phyloP scores from a whole-genome alignment of 768 basidiomycete genomes.

The Lactarius hatsudake region DNA sequence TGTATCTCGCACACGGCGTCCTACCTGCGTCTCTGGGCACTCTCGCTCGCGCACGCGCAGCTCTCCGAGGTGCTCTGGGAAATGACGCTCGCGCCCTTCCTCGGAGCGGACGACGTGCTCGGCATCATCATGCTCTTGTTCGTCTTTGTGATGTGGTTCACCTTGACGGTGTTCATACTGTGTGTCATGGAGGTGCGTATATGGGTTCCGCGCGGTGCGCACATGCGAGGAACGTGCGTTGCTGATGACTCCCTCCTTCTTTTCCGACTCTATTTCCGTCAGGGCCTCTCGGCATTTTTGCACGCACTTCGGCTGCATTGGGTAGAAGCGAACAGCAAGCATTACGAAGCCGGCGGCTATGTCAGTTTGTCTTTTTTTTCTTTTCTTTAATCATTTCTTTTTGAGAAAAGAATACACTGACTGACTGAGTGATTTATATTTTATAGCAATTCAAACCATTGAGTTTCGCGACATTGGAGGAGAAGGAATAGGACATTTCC shows the following conservation, averaged over 20 bases:
- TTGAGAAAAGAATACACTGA: background rate
- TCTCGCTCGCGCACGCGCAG: conserved; percentile 97
- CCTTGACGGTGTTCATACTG: conserved; percentile 68
- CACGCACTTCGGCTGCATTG: conserved; percentile 96
- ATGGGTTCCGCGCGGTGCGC: background rate
- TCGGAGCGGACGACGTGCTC: conserved; percentile 63
- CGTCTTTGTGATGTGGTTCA: conserved; percentile 72
- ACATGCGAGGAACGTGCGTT: conserved; percentile 25
- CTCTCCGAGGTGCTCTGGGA: conserved; percentile 90
- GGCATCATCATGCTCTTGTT: conserved; percentile 48
- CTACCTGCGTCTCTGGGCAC: conserved; percentile 92
- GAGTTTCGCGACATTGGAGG: conserved; percentile 45
- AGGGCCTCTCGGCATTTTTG: conserved; percentile 94
- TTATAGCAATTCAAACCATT: conserved; percentile 48
- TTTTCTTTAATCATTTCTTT: conserved; percentile 1
- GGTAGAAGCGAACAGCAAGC: conserved; percentile 98
- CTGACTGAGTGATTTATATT: conserved; percentile 33
- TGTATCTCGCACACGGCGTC: conserved; percentile 98
- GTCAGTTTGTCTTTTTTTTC: conserved; percentile 46
- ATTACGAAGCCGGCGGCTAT: conserved; percentile 86
- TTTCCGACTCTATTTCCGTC: background rate
- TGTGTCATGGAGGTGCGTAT: conserved; percentile 92
- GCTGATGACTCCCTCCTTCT: background rate
- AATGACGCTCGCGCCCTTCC: conserved; percentile 71
- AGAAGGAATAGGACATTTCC: conserved; percentile 25